Conservation (phyloP, 1,139 yeast species). For the Scheffersomyces insectosa region DNA sequence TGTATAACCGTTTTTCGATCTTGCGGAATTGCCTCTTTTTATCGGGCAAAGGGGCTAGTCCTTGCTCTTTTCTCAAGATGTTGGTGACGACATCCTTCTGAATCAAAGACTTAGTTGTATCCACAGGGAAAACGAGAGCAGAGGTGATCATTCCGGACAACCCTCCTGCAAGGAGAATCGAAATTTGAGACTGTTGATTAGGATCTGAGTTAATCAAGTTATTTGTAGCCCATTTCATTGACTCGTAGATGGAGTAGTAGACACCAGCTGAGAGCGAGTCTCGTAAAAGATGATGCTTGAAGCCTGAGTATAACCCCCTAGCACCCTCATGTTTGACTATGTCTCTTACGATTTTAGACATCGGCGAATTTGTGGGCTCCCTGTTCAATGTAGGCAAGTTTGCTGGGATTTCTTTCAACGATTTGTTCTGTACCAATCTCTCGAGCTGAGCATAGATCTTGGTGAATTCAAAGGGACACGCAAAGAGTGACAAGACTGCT, state of each 20-base stretch:
- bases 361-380: conserved; percentile 18
- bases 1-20: conserved; percentile 55
- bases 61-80: conserved; percentile 53
- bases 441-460: conserved; percentile 79
- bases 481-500: conserved; percentile 60
- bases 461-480: conserved; percentile 86
- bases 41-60: conserved; percentile 36
- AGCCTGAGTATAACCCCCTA: conserved; percentile 71
- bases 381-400: conserved; percentile 6
- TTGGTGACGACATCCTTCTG: conserved; percentile 75
- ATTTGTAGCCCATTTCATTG: conserved; percentile 54
- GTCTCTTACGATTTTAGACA: conserved; percentile 45
- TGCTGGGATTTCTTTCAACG: conserved; percentile 15
- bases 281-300: conserved; percentile 60
- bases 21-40: conserved; percentile 31
- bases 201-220: conserved; percentile 32
- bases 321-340: conserved; percentile 61
- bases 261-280: conserved; percentile 74
- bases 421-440: conserved; percentile 40
- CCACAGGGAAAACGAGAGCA: conserved; percentile 76
- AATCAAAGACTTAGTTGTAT: conserved; percentile 71
- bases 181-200: conserved; percentile 29
- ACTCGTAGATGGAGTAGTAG: conserved; percentile 75
- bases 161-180: conserved; percentile 69
- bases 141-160: conserved; percentile 74